Percentiles rank a stretch among this genome's conserved stretches.
Evolutionary conservation across 352 stramenopile species (phyloP).

Genomic region (Phytopythium montanum): DNA sequence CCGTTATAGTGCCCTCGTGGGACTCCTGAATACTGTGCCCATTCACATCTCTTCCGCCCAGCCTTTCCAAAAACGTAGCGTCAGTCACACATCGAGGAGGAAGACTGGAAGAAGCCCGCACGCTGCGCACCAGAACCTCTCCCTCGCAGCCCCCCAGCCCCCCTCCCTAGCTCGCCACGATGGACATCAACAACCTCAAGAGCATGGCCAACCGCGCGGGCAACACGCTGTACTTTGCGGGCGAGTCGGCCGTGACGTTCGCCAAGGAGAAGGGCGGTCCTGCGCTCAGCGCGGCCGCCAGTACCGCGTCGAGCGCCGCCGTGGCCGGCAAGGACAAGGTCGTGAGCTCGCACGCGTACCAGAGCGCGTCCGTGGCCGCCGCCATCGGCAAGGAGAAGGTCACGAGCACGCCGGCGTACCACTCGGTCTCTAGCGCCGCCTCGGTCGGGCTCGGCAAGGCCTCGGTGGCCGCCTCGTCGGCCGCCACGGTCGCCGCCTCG

Average conservation of each 20-base stretch:
- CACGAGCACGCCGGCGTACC: conserved; percentile 23
- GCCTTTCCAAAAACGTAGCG: too few species aligned
- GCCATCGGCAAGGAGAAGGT: conserved; percentile 27
- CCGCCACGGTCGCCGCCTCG: conserved; percentile 20
- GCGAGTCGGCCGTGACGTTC: conserved; percentile 16
- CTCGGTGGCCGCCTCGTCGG: conserved; percentile 15
- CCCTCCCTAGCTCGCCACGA: background rate
- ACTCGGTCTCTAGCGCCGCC: conserved; percentile 16
- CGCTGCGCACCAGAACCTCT: too few species aligned
- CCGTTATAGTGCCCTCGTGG: too few species aligned
- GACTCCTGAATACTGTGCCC: too few species aligned
- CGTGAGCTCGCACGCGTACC: conserved; percentile 28
- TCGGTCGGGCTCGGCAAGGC: conserved; percentile 32
- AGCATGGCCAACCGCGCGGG: conserved; percentile 42
- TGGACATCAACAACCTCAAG: conserved; percentile 36
- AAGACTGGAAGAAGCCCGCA: background rate
- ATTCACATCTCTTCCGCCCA: too few species aligned
- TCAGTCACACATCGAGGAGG: too few species aligned
- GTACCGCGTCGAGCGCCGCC: conserved; percentile 43
- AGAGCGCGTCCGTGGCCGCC: conserved; percentile 31
- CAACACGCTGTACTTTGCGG: conserved; percentile 42
- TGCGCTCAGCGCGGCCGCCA: conserved; percentile 19
- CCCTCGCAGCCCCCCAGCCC: too few species aligned
- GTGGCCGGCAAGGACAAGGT: conserved; percentile 31
- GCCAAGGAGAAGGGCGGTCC: conserved; percentile 36